Evolutionary conservation across 148 eudicot species (phyloP), one percentile per base, ranked within the genome.

Genomic region (Fagopyrum esculentum): DNA sequence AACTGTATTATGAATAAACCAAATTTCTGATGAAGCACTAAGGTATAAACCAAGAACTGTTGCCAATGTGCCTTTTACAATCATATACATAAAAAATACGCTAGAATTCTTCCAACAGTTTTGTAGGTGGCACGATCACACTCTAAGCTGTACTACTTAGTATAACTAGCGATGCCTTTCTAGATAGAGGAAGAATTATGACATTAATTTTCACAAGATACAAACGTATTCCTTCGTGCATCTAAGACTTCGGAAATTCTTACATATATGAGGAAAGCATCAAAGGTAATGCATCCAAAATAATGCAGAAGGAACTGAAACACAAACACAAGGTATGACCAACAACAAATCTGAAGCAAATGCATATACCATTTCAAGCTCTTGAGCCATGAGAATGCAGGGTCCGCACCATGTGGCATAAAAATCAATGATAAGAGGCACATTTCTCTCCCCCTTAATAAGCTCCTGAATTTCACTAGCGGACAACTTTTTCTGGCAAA

Each of bases 401-500:
- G 98, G 98, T 79, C 98, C 98, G 75, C 98, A 93, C 98, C 98
- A 93, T 2, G 95, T 89, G 12, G 97, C 97, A 78, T 92, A 95
- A 80, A 95, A 95, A 85, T 92, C 99, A 60, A 95, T 86, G 61
- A 95, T 59, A 47, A 95, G 66, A 3, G 99, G 98, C 61, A 90
- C 89, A 74, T 77, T 87, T 79, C 99, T 90, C 74, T 95, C 97
- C 59, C 94, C 98, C 77, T 85, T 95, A n/a, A 92, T 86, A 68
- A 95, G 86, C 80, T 92, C 94, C 79, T 95, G 91, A 17, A 92
- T 77, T 73, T 95, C 99, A 64, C 71, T 16, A 35, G 94, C 94
- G 72, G 99, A 87, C 69, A 83, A 45, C 83, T 92, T 95, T 78
- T 90, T 90, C 99, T 95, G 94, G 79, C 56, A 78, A 49, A 50